These are phyloP conservation scores for Pythium angustatum DNA, from an alignment of 352 stramenopile species.

Conservation along the genomic window DNA sequence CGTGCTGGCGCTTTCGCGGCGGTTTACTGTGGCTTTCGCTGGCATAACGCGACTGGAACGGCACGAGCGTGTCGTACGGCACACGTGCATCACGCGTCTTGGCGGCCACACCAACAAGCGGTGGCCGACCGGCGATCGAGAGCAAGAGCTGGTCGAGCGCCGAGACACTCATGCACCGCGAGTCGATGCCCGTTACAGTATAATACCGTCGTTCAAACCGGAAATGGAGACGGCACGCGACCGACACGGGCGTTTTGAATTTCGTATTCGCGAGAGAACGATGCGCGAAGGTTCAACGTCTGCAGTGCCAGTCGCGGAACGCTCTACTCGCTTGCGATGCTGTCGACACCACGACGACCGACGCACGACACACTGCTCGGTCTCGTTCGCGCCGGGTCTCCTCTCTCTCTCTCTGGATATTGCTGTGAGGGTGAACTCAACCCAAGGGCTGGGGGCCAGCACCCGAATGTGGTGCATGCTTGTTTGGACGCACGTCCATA, in stretches of 20 bases:
- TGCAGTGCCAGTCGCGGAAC: too few species aligned
- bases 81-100: conserved; percentile 8
- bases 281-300: conserved; percentile 8
- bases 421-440: too few species aligned
- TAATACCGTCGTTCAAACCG: too few species aligned
- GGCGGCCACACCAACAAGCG: conserved; percentile 9
- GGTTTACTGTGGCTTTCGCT: neutral
- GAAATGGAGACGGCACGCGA: too few species aligned
- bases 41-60: conserved; percentile 1
- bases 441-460: too few species aligned
- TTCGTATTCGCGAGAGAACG: neutral
- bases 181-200: too few species aligned
- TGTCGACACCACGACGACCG: neutral
- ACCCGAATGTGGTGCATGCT: neutral
- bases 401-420: neutral
- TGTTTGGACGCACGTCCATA: neutral
- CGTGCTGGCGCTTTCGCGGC: conserved; percentile 3
- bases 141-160: conserved; percentile 29
- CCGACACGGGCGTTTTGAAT: too few species aligned
- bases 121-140: conserved; percentile 13
- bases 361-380: too few species aligned
- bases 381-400: neutral
- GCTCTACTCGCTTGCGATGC: too few species aligned
- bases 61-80: conserved; percentile 3
- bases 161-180: conserved; percentile 18